Conservation (phyloP, 306 rosid species). For the Canavalia gladiata region DNA sequence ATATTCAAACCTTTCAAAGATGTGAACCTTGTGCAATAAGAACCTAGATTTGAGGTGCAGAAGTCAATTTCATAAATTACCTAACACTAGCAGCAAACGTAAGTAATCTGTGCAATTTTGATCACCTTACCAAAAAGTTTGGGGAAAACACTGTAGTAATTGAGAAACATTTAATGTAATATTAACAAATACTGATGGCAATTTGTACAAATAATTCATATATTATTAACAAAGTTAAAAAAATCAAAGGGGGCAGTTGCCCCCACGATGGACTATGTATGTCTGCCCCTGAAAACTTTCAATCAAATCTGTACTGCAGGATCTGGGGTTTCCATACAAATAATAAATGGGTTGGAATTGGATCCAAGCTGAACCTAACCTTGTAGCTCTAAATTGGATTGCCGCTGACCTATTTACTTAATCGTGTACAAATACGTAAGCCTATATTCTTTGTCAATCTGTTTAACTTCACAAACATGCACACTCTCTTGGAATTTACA, state of each 20-base stretch:
- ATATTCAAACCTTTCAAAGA: slow-evolving; percentile 4
- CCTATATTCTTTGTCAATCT: background rate
- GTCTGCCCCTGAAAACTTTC: background rate
- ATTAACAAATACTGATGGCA: no score
- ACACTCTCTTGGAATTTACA: background rate
- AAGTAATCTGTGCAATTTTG: no score
- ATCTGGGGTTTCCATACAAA: slow-evolving; percentile 5
- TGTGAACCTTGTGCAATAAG: background rate
- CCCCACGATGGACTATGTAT: no score
- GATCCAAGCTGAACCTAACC: background rate
- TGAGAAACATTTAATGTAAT: no score
- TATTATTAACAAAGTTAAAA: no score
- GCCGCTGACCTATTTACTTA: background rate
- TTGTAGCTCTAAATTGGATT: slow-evolving; percentile 4
- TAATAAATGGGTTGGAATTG: background rate
- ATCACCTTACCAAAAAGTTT: no score
- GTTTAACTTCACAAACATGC: background rate
- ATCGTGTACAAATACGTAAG: background rate
- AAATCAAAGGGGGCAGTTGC: no score
- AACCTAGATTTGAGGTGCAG: slow-evolving; percentile 10
- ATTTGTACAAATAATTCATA: no score
- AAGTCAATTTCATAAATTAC: slow-evolving; percentile 13
- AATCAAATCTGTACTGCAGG: background rate
- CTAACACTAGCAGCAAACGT: no score
- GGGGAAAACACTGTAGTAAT: no score